phyloP scores from a whole-genome alignment of 2,329 filamentous ascomycete species.

The Cladophialophora immunda region DNA sequence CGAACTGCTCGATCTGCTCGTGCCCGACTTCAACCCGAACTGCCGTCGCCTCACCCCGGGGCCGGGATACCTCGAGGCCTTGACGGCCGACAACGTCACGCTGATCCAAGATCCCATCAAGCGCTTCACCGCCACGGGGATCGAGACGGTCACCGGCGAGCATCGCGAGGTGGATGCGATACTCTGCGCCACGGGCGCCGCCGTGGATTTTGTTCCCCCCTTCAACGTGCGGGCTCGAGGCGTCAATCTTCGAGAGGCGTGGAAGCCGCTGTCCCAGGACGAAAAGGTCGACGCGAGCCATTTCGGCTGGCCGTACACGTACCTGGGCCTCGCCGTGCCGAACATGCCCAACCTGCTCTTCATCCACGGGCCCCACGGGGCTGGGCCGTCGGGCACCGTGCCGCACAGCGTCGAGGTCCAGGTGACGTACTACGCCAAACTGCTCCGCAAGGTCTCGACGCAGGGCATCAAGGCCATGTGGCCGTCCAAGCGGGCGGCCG shows the following conservation, averaged over 20 bases:
- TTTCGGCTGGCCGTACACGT: slow-evolving; percentile 45
- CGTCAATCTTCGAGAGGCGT: slow-evolving; percentile 40
- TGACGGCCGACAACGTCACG: slow-evolving; percentile 68
- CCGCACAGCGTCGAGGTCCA: slow-evolving; percentile 74
- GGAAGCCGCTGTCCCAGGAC: slow-evolving; percentile 42
- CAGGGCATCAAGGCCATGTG: slow-evolving; percentile 72
- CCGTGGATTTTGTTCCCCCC: slow-evolving; percentile 46
- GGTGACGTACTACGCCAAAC: slow-evolving; percentile 70
- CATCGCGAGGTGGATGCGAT: slow-evolving; percentile 40
- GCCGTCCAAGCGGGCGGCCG: slow-evolving; percentile 66
- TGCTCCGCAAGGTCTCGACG: slow-evolving; percentile 71
- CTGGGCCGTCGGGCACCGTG: slow-evolving; percentile 70
- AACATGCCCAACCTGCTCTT: slow-evolving; percentile 58
- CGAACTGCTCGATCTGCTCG: slow-evolving; percentile 46
- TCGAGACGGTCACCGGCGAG: slow-evolving; percentile 39
- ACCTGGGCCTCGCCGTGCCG: slow-evolving; percentile 50
- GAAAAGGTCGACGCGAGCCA: slow-evolving; percentile 46
- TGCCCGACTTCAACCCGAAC: slow-evolving; percentile 53
- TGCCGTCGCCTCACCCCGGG: slow-evolving; percentile 64
- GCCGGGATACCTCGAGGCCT: slow-evolving; percentile 72
- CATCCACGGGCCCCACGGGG: slow-evolving; percentile 51
- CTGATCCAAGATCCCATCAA: slow-evolving; percentile 67
- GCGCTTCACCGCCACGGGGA: slow-evolving; percentile 65
- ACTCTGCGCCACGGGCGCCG: slow-evolving; percentile 51
- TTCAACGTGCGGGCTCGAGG: slow-evolving; percentile 46